A percentile compares a stretch with the other conserved stretches of the same genome.
Conservation (phyloP, 352 stramenopile genomes). For the Globisporangium perplexum region DNA sequence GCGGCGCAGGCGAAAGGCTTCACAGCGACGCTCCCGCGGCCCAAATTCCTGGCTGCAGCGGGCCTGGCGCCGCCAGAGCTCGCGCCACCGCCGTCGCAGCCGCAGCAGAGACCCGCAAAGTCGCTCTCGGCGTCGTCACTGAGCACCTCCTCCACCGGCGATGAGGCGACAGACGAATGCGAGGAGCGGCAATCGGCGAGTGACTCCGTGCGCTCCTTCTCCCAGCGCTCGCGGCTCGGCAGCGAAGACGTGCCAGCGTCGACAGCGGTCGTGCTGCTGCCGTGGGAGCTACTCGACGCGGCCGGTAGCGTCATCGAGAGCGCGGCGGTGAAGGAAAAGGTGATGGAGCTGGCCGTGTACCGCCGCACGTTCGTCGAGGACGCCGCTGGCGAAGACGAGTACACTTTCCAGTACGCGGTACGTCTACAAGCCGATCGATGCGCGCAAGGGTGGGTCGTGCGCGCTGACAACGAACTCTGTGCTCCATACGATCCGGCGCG, state of each 20-base stretch:
- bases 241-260: slow-evolving; percentile 9
- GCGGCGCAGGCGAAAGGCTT: slow-evolving; percentile 14
- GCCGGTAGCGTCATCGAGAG: slow-evolving; percentile 31
- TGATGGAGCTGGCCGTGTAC: slow-evolving; percentile 57
- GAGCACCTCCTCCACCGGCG: slow-evolving; percentile 3
- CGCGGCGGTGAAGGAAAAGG: slow-evolving; percentile 34
- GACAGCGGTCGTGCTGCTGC: slow-evolving; percentile 20
- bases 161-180: slow-evolving; percentile 6
- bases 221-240: slow-evolving; percentile 2
- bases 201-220: background rate
- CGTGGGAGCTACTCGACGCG: slow-evolving; percentile 41
- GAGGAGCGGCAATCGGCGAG: slow-evolving; percentile 1
- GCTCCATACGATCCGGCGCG: background rate
- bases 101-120: slow-evolving; percentile 2
- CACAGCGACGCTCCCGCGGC: slow-evolving; percentile 11
- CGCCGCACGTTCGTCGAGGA: slow-evolving; percentile 56
- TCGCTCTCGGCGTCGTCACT: slow-evolving; percentile 8
- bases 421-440: background rate
- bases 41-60: slow-evolving; percentile 9
- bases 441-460: no score
- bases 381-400: slow-evolving; percentile 54
- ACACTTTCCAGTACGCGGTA: slow-evolving; percentile 45
- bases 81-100: background rate
- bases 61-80: background rate
- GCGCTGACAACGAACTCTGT: background rate